Conservation (phyloP, 2,329 filamentous ascomycete genomes). For the Helotiales sp. region DNA sequence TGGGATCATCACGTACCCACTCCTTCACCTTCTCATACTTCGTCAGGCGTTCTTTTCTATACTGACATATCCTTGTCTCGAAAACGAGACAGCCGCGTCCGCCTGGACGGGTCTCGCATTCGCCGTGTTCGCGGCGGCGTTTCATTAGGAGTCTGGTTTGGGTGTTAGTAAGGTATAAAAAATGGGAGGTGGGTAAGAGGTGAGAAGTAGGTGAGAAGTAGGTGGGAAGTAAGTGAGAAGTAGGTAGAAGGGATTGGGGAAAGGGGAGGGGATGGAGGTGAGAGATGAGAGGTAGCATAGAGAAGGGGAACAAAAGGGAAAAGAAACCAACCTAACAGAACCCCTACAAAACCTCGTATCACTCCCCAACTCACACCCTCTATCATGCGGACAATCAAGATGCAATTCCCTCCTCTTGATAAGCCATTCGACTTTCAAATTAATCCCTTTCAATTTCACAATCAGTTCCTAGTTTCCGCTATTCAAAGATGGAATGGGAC, state of each 20-base stretch:
- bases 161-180: too few species aligned
- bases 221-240: too few species aligned
- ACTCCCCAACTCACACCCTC: slow-evolving; percentile 56
- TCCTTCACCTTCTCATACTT: background rate
- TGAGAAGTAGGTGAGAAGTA: too few species aligned
- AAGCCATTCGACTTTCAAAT: slow-evolving; percentile 69
- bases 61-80: slow-evolving; percentile 27
- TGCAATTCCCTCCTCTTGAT: slow-evolving; percentile 62
- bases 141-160: slow-evolving; percentile 57
- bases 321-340: slow-evolving; percentile 54
- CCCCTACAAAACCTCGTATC: slow-evolving; percentile 61
- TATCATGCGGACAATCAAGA: slow-evolving; percentile 63
- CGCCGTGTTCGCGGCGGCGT: slow-evolving; percentile 57
- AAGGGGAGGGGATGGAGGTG: too few species aligned
- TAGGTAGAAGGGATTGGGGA: too few species aligned
- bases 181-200: too few species aligned
- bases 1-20: background rate
- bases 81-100: slow-evolving; percentile 34
- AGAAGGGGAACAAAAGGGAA: background rate
- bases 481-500: too few species aligned
- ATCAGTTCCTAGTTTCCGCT: too few species aligned
- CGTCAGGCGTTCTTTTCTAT: slow-evolving; percentile 14
- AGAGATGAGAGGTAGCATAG: too few species aligned
- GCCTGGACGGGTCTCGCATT: slow-evolving; percentile 48
- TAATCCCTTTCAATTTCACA: too few species aligned